Base-by-base conservation (phyloP, 2,329 filamentous ascomycete species). In the Macroventuria anomochaeta region DNA sequence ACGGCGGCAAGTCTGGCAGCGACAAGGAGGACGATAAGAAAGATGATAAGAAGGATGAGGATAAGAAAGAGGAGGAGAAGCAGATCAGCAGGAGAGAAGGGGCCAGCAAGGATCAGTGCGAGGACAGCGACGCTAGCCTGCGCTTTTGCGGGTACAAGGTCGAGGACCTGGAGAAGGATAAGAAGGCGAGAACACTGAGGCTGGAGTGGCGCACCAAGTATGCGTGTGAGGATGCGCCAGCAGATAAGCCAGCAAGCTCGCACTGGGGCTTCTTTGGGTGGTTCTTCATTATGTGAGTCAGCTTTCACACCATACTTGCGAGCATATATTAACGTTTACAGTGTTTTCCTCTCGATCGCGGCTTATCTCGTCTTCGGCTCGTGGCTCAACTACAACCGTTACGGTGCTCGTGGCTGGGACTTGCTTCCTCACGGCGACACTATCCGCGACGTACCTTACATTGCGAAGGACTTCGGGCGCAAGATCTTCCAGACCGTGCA, bases 301-400 rank as follows among this genome's bases (percentile, higher is more conserved):
- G 10, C 23, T 10, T 15, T 10, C 2, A 5, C 3, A n/a, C 10
- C 2, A 17, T n/a, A 5, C 1, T 2, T 11, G 21, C 5, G 8
- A 39, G 10, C 23, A 33, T 2, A 13, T 52, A 47, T 61, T 66
- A 56, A 66, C 46, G 25, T 0, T 7, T 7, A 10, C 15, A 96
- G 93, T 64, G 78, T 88, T 55, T 99, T 99, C 83, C 83, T 97
- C 58, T 85, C 85, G 38, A 88, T 87, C 33, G 91, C 95, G 2
- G 80, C 93, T 20, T 99, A 97, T 78, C 87, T 99, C 62, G 96
- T 97, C 74, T 97, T 97, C 71, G 93, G 93, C 61, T 96, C 93
- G 17, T 99, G 95, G 95, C 87, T 97, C 74, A 97, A 97, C 81
- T 97, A 97, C 83, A 97, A 92, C 79, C 90, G 93, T 58, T 96